phyloP scores from a whole-genome alignment of 176 grass and related monocot species.

The Leersia perrieri region DNA sequence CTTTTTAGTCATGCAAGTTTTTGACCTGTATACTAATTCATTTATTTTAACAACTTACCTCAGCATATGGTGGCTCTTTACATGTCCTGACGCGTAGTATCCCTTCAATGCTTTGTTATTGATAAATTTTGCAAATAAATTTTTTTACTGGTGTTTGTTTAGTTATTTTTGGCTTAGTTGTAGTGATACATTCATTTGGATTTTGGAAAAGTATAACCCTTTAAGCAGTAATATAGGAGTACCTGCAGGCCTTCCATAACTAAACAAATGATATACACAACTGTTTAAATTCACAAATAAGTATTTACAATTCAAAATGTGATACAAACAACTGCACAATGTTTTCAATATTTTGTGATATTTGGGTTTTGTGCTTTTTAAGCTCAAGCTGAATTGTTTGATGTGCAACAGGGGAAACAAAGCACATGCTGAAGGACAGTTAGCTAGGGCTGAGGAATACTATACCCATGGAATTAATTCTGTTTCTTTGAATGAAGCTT shows the following conservation, averaged over 20 bases:
- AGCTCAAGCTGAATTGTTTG: conserved; percentile 27
- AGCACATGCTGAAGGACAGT: conserved; percentile 69
- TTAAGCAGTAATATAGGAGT: neutral
- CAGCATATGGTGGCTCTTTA: neutral
- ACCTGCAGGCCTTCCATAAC: neutral
- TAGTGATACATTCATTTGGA: neutral
- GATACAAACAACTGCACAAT: neutral
- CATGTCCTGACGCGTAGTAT: neutral
- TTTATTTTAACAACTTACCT: neutral
- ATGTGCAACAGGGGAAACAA: conserved; percentile 68
- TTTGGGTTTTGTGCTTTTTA: conserved; percentile 13
- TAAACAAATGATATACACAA: conserved; percentile 6
- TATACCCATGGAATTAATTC: conserved; percentile 80
- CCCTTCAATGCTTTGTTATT: neutral
- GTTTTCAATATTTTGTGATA: neutral
- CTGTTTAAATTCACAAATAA: neutral
- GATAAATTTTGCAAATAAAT: neutral
- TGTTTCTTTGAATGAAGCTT: conserved; percentile 48
- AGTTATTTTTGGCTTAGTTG: neutral
- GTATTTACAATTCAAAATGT: neutral
- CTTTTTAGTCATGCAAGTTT: neutral
- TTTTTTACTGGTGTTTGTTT: neutral
- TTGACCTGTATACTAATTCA: neutral
- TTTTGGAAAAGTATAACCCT: neutral
- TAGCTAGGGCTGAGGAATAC: conserved; percentile 74